Conservation (phyloP, 1,284 basidiomycete species). For the Entoloma clypeatum region DNA sequence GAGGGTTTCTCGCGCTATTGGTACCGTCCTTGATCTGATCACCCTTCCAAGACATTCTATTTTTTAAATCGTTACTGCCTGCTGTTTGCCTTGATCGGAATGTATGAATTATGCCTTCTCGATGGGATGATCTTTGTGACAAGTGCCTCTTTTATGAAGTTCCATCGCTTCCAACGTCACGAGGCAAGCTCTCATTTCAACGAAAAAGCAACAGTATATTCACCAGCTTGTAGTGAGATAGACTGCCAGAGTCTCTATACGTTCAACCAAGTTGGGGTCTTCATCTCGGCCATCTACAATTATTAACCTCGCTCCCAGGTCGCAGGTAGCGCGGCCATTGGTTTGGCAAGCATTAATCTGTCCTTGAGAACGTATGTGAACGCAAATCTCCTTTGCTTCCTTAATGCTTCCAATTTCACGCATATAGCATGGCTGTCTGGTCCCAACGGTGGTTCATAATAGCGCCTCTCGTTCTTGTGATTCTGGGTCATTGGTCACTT, state of each 20-base stretch:
- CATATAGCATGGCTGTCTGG: slow-evolving; percentile 64
- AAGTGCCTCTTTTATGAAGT: slow-evolving; percentile 28
- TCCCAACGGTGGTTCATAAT: slow-evolving; percentile 58
- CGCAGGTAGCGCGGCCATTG: slow-evolving; percentile 67
- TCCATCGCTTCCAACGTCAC: slow-evolving; percentile 56
- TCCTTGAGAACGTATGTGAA: slow-evolving; percentile 65
- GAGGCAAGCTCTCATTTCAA: slow-evolving; percentile 30
- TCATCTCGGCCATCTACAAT: slow-evolving; percentile 2
- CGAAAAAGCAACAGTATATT: neutral
- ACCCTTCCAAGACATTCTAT: slow-evolving; percentile 55
- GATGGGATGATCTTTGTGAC: neutral
- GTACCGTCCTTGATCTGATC: slow-evolving; percentile 4
- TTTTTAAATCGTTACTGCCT: slow-evolving; percentile 70
- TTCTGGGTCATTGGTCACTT: slow-evolving; percentile 73
- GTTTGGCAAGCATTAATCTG: slow-evolving; percentile 75
- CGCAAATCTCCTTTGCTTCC: slow-evolving; percentile 6
- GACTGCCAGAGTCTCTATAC: slow-evolving; percentile 70
- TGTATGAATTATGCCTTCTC: slow-evolving; percentile 44
- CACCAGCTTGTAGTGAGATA: slow-evolving; percentile 41
- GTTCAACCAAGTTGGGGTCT: slow-evolving; percentile 55
- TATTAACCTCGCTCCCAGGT: slow-evolving; percentile 23
- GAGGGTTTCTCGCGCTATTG: slow-evolving; percentile 12
- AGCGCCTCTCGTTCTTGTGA: slow-evolving; percentile 50
- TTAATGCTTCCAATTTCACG: slow-evolving; percentile 2
- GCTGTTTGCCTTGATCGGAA: slow-evolving; percentile 65